A percentile compares a stretch with the other conserved stretches of the same genome.
These are phyloP conservation scores for Beauveria scarabaeidicola DNA, from an alignment of 2,329 filamentous ascomycete species.

Conservation along the genomic window DNA sequence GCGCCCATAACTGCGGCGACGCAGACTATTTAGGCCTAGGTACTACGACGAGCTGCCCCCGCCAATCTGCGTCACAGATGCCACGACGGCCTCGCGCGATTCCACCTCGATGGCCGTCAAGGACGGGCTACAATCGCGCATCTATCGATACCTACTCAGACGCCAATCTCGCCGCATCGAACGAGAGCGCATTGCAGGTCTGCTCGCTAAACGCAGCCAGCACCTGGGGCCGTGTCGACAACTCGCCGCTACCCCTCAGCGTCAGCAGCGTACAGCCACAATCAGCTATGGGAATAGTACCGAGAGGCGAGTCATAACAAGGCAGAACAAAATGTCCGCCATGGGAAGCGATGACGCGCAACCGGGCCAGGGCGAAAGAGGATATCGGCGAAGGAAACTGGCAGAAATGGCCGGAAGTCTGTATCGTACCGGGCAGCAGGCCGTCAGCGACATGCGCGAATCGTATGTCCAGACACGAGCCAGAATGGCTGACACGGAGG, in stretches of 20 bases:
- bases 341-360: conserved; percentile 19
- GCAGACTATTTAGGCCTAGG: conserved; percentile 24
- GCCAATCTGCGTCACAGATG: conserved; percentile 51
- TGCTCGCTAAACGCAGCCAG: conserved; percentile 32
- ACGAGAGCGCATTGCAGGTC: conserved; percentile 37
- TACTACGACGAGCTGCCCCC: conserved; percentile 64
- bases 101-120: conserved; percentile 65
- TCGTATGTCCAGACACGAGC: conserved; percentile 48
- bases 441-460: conserved; percentile 51
- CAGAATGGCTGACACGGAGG: conserved; percentile 21
- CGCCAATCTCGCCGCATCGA: conserved; percentile 49
- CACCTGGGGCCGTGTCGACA: conserved; percentile 33
- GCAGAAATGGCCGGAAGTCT: conserved; percentile 53
- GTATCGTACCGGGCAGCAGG: conserved; percentile 47
- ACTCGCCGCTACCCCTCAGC: conserved; percentile 21
- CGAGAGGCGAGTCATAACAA: conserved; percentile 16
- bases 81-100: conserved; percentile 56
- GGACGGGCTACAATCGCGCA: conserved; percentile 61
- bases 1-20: conserved; percentile 30
- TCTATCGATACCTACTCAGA: conserved; percentile 66
- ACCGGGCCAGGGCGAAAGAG: conserved; percentile 44
- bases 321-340: conserved; percentile 22
- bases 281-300: conserved; percentile 25
- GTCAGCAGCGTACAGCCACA: conserved; percentile 11
- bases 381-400: conserved; percentile 68